Evolutionary conservation across 495 filamentous ascomycete genomes (phyloP).

Genomic region (Coniosporium apollinis): DNA sequence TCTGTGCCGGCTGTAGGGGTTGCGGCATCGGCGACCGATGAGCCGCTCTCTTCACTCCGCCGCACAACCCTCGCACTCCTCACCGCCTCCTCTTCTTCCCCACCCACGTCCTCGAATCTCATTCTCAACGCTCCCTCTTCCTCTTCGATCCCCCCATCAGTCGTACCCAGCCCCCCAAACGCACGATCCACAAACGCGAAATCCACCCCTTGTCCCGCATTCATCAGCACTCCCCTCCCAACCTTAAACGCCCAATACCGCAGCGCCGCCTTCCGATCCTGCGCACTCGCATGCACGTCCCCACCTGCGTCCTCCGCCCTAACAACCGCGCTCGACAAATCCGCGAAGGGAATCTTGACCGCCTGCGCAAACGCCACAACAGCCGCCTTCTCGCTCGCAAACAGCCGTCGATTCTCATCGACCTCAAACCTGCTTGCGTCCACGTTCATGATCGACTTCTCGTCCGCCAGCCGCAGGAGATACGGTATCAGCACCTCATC

Average conservation of each 20-base stretch:
- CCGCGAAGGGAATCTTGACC: slow-evolving; percentile 34
- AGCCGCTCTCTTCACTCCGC: neutral
- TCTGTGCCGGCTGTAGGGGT: neutral
- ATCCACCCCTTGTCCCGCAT: slow-evolving; percentile 38
- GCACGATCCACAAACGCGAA: slow-evolving; percentile 43
- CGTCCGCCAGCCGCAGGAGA: slow-evolving; percentile 32
- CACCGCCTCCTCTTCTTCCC: slow-evolving; percentile 10
- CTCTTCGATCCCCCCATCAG: slow-evolving; percentile 10
- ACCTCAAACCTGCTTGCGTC: slow-evolving; percentile 42
- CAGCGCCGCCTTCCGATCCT: slow-evolving; percentile 25
- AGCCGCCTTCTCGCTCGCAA: slow-evolving; percentile 37
- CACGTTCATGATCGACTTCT: slow-evolving; percentile 36
- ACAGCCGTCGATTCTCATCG: slow-evolving; percentile 35
- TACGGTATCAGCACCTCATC: slow-evolving; percentile 43
- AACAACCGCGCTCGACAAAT: slow-evolving; percentile 26
- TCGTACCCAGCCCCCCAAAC: slow-evolving; percentile 40
- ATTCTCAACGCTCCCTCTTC: slow-evolving; percentile 14
- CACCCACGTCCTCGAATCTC: slow-evolving; percentile 10
- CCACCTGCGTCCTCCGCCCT: slow-evolving; percentile 1
- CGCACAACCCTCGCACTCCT: neutral
- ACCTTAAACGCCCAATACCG: slow-evolving; percentile 48
- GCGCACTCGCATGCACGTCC: slow-evolving; percentile 3
- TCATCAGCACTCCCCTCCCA: slow-evolving; percentile 44
- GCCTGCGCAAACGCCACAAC: slow-evolving; percentile 39
- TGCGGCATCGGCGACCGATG: neutral